Evolutionary conservation across 306 rosid genomes (phyloP).

Genomic region (Heteromeles arbutifolia): DNA sequence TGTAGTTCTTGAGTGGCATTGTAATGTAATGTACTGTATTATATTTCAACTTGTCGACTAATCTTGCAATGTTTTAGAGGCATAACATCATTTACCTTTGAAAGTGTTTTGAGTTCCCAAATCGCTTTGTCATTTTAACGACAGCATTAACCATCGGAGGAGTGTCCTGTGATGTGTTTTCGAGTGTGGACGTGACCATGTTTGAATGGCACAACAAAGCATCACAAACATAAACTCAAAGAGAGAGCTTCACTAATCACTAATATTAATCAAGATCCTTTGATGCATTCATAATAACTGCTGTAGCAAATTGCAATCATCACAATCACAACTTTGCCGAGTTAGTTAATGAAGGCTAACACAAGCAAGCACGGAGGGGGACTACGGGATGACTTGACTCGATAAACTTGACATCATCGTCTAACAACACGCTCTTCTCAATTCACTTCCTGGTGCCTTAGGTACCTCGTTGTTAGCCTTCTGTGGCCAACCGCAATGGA

Average conservation of each 20-base stretch:
- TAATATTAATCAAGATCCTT: background rate
- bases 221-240: background rate
- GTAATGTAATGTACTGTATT: background rate
- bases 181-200: background rate
- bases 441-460: background rate
- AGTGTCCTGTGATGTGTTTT: background rate
- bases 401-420: background rate
- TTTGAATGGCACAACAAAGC: background rate
- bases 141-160: background rate
- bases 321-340: background rate
- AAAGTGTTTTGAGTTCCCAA: background rate
- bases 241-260: background rate
- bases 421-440: background rate
- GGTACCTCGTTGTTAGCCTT: slow-evolving; percentile 2
- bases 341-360: background rate
- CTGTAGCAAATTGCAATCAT: background rate
- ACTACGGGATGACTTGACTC: background rate
- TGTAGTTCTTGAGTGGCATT: slow-evolving; percentile 1
- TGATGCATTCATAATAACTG: background rate
- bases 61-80: background rate
- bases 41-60: background rate
- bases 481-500: background rate
- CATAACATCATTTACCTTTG: background rate
- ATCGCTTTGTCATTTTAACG: background rate
- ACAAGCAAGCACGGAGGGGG: background rate